These are phyloP conservation scores for Myxozyma kluyveri DNA, from an alignment of 805 yeast genomes.

Conservation along the genomic window DNA sequence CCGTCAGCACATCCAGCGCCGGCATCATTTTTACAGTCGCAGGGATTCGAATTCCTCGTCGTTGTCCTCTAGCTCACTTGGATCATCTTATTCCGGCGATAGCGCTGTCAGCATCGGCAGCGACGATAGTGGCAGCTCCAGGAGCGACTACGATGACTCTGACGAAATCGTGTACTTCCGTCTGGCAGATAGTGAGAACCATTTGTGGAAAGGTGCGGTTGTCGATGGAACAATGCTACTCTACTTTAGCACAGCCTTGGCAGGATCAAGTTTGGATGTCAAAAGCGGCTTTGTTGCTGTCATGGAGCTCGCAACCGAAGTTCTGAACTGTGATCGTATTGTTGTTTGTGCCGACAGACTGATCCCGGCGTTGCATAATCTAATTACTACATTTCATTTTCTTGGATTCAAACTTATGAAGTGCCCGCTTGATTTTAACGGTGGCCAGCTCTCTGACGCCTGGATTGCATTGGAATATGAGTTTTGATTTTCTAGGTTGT, in stretches of 20 bases:
- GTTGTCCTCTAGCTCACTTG: background rate
- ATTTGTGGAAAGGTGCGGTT: slow-evolving; percentile 30
- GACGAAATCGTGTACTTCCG: slow-evolving; percentile 15
- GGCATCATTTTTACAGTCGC: too few relatives aligned
- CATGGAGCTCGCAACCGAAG: slow-evolving; percentile 32
- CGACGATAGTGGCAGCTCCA: background rate
- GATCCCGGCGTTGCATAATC: slow-evolving; percentile 14
- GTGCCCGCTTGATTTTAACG: slow-evolving; percentile 14
- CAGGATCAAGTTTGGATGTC: slow-evolving; percentile 13
- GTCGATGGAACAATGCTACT: slow-evolving; percentile 24
- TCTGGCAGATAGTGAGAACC: slow-evolving; percentile 23
- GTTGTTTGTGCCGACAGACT: slow-evolving; percentile 30
- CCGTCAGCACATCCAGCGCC: slow-evolving; percentile 1
- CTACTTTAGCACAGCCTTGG: slow-evolving; percentile 27
- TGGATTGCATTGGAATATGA: slow-evolving; percentile 32
- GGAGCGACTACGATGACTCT: background rate
- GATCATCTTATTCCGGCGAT: background rate
- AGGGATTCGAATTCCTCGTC: too few relatives aligned
- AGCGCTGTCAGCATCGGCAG: background rate
- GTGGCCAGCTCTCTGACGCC: slow-evolving; percentile 24
- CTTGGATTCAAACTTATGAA: slow-evolving; percentile 30
- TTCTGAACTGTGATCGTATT: slow-evolving; percentile 28
- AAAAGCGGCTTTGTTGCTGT: slow-evolving; percentile 29
- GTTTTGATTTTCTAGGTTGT: slow-evolving; percentile 10
- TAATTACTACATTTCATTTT: slow-evolving; percentile 27